phyloP scores from a whole-genome alignment of 495 filamentous ascomycete species.

The Penicillium ochrochloron region DNA sequence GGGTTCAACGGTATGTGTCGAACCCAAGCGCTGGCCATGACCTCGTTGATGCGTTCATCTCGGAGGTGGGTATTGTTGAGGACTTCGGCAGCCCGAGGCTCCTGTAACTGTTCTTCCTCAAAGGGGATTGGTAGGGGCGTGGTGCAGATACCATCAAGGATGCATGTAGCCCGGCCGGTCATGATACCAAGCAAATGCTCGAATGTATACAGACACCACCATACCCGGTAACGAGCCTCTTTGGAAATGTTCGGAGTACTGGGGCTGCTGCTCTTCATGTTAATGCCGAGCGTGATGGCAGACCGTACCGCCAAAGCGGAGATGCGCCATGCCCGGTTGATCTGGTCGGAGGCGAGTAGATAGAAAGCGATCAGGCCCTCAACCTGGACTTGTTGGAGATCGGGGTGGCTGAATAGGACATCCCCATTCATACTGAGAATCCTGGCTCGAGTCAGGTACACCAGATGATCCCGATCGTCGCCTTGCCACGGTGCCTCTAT shows the following conservation, averaged over 20 bases:
- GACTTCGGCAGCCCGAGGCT: constrained; percentile 37
- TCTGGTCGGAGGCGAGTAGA: constrained; percentile 55
- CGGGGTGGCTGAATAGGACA: constrained; percentile 45
- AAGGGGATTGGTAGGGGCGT: constrained; percentile 64
- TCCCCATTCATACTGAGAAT: constrained; percentile 31
- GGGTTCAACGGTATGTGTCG: constrained; percentile 47
- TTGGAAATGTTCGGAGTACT: constrained; percentile 57
- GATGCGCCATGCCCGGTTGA: constrained; percentile 67
- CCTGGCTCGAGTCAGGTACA: constrained; percentile 25
- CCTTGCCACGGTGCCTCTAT: constrained; percentile 54
- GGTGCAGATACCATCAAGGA: constrained; percentile 61
- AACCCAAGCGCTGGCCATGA: constrained; percentile 43
- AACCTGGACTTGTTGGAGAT: constrained; percentile 58
- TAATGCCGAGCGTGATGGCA: constrained; percentile 64
- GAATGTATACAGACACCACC: constrained; percentile 68
- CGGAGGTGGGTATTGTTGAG: constrained; percentile 39
- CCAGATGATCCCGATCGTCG: constrained; percentile 58
- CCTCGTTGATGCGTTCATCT: constrained; percentile 43
- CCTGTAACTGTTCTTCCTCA: constrained; percentile 54
- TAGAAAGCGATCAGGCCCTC: constrained; percentile 57
- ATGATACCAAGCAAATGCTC: constrained; percentile 65
- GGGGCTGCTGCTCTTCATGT: constrained; percentile 63
- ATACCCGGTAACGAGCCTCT: constrained; percentile 65
- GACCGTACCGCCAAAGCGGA: constrained; percentile 64
- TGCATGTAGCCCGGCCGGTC: constrained; percentile 67